Conservation (phyloP, 1,139 yeast species). For the Wickerhamomyces sp. region DNA sequence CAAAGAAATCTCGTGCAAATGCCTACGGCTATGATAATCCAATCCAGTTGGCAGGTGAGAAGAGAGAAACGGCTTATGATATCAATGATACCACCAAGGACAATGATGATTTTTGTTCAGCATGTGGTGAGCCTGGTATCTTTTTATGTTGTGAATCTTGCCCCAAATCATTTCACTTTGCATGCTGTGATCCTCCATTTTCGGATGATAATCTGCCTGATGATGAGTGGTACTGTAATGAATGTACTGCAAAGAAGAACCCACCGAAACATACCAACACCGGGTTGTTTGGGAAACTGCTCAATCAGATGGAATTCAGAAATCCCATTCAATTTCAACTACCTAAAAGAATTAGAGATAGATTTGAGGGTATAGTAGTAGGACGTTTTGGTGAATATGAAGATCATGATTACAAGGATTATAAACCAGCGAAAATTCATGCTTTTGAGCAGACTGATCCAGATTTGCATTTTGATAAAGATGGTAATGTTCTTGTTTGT, state of each 20-base stretch:
- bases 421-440: conserved; percentile 37
- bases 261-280: conserved; percentile 24
- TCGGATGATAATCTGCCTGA: conserved; percentile 73
- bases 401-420: conserved; percentile 53
- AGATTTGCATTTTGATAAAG: conserved; percentile 56
- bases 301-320: conserved; percentile 50
- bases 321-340: conserved; percentile 74
- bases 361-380: conserved; percentile 68
- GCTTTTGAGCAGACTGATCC: conserved; percentile 48
- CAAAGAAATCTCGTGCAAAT: conserved; percentile 25
- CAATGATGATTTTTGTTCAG: conserved; percentile 84
- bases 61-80: conserved; percentile 22
- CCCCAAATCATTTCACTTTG: conserved; percentile 86
- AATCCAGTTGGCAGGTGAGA: conserved; percentile 20
- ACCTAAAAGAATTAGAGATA: conserved; percentile 65
- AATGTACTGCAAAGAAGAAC: conserved; percentile 44
- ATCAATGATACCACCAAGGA: conserved; percentile 22
- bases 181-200: conserved; percentile 87
- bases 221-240: conserved; percentile 86
- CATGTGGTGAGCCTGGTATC: conserved; percentile 86
- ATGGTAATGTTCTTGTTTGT: conserved; percentile 39
- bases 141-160: conserved; percentile 93
- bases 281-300: conserved; percentile 55
- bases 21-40: conserved; percentile 27
- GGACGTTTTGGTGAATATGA: conserved; percentile 69